Evolutionary conservation across 305 asterid genomes (phyloP), one percentile per base, ranked within the genome.

Genomic region (Rubia peregrina): DNA sequence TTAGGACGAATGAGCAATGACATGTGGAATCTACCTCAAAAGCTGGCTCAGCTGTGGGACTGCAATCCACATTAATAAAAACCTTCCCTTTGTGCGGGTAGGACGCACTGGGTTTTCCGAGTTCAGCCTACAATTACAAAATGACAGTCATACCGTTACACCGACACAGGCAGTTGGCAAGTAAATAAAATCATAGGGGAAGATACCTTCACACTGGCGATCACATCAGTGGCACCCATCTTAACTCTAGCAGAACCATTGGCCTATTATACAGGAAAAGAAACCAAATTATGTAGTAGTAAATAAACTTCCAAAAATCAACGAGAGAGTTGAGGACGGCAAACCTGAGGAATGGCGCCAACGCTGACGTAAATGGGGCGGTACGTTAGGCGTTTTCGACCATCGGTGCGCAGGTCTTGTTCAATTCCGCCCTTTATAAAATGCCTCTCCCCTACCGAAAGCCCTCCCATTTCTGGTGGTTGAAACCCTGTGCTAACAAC

Each of bases 241-340:
- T 85, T 88, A 65, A 92, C 90, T 85, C 90, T 86, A 61, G 96
- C 96, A 9, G 97, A 92, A 76, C 98, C 98, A 84, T 88, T 88
- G 67, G 98, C 98, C 97, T 92, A 69, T 73, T n/a, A n/a, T 10
- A 67, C 19, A 44, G 9, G 12, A 68, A 69, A 77, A 16, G n/a
- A 33, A 36, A 36, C n/a, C 33, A 62, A 13, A 73, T 9, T n/a
- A 56, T n/a, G 13, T 56, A 56, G n/a, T 56, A 19, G 14, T 19
- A 56, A 56, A 56, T 19, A 66, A 9, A 24, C 7, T 13, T 19
- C 44, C 14, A 12, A 19, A 51, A 16, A 64, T 22, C 42, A 53
- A 63, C 13, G 26, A 19, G 44, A 22, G 21, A 2, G 30, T 51
- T 24, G 42, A 64, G 8, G 41, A 33, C 55, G 30, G 13, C 43